Evolutionary conservation across 768 basidiomycete genomes (phyloP).

Genomic region (Leccinum sublutescens): DNA sequence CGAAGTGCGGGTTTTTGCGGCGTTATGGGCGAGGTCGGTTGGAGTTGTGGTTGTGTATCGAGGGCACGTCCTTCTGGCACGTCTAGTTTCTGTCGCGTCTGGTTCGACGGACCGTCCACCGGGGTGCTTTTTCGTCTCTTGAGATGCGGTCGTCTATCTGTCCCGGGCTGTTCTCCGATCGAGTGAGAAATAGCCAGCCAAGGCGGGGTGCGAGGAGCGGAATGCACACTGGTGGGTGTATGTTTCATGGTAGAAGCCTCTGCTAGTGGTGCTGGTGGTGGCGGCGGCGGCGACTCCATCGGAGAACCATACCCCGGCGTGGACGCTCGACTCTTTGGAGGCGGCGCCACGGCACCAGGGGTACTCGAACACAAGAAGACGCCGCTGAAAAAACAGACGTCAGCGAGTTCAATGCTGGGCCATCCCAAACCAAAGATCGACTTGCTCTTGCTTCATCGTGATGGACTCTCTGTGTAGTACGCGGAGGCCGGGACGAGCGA

Average conservation of each 20-base stretch:
- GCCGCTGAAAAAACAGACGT: conserved; percentile 16
- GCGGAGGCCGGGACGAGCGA: no score
- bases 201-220: no score
- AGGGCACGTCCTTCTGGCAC: background rate
- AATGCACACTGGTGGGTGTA: conserved; percentile 15
- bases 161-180: conserved; percentile 13
- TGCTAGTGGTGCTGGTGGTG: background rate
- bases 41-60: background rate
- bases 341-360: background rate
- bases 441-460: conserved; percentile 24
- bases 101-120: conserved; percentile 1
- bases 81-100: conserved; percentile 16
- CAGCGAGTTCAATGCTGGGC: conserved; percentile 3
- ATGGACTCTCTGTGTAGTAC: conserved; percentile 18
- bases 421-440: background rate
- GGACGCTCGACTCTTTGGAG: background rate
- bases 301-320: background rate
- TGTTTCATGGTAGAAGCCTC: background rate
- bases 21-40: background rate
- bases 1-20: no score
- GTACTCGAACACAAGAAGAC: conserved; percentile 13
- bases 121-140: conserved; percentile 14
- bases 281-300: background rate
- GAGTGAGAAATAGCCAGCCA: background rate
- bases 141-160: background rate